Percentiles rank a stretch among this genome's conserved stretches.
These are phyloP conservation scores for Epichloe brachyelytri DNA, from an alignment of 2,329 filamentous ascomycete species.

Conservation along the genomic window DNA sequence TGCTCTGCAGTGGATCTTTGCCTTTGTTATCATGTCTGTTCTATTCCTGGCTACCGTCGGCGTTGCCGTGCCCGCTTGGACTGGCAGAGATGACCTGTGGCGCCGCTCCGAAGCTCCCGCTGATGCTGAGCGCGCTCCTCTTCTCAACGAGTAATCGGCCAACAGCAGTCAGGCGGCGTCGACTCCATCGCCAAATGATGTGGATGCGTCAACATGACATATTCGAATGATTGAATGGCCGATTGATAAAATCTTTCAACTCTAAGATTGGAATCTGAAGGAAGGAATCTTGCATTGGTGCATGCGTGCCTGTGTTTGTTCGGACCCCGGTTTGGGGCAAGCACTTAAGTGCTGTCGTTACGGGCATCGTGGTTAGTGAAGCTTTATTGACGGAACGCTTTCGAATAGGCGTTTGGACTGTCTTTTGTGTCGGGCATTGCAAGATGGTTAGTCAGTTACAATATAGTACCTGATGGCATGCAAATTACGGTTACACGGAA, in stretches of 20 bases:
- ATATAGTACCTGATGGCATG: too few species aligned
- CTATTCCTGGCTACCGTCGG: conserved; percentile 57
- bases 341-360: neutral
- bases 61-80: conserved; percentile 50
- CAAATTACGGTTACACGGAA: too few species aligned
- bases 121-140: conserved; percentile 48
- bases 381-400: neutral
- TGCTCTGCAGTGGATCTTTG: conserved; percentile 86
- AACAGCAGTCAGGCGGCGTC: neutral
- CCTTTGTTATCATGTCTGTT: conserved; percentile 66
- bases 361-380: neutral
- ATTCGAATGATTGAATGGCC: neutral
- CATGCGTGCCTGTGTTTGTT: neutral
- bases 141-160: conserved; percentile 33
- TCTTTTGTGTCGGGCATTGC: neutral
- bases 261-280: neutral
- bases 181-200: neutral
- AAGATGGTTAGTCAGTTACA: neutral
- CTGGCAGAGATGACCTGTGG: conserved; percentile 44
- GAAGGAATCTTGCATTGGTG: neutral
- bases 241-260: neutral
- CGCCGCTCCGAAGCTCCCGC: conserved; percentile 25
- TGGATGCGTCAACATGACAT: neutral
- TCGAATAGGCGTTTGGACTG: neutral
- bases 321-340: neutral